Conservation (phyloP, 768 basidiomycete species). For the Leccinum subtestaceum region DNA sequence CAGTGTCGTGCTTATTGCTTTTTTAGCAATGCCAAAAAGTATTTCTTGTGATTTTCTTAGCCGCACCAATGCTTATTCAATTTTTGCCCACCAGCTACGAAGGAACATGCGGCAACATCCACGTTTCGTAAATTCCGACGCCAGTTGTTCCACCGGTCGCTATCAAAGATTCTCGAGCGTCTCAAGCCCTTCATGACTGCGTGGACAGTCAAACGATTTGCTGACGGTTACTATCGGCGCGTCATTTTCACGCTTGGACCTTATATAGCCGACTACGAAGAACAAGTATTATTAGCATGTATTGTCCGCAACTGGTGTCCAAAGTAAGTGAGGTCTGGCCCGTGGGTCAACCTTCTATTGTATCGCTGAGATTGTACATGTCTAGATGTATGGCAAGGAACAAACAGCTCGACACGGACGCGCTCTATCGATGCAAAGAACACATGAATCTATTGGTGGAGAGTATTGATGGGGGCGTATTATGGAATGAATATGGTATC, state of each 20-base stretch:
- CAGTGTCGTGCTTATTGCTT: not conserved
- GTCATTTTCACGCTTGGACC: not conserved
- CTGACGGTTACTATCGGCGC: not conserved
- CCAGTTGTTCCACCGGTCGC: not conserved
- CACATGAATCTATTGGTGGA: not conserved
- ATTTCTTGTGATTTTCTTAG: too few species aligned
- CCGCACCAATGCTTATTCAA: too few species aligned
- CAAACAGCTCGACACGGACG: not conserved
- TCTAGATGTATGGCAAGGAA: not conserved
- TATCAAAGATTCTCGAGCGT: not conserved
- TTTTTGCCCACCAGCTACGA: not conserved
- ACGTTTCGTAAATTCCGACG: not conserved
- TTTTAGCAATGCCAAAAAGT: not conserved
- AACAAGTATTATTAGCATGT: not conserved
- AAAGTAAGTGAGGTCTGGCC: not conserved
- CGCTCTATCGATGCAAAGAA: not conserved
- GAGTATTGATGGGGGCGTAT: not conserved
- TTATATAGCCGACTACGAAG: not conserved
- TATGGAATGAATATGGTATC: not conserved
- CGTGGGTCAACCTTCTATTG: too few species aligned
- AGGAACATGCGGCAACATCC: not conserved
- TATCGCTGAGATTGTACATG: too few species aligned
- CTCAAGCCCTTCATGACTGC: not conserved
- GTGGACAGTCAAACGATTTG: not conserved
- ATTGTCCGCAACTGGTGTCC: not conserved